A percentile compares a stretch with the other conserved stretches of the same genome.
Conservation (phyloP, 176 grass and related monocot genomes). For the Zea mays region Zm-B73-REFERENCE-NAM-5.0 NC_050102.1:134908001-134908500, state of each 20-base stretch:
- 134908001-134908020: conserved; percentile 37
- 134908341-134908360: neutral
- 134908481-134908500: neutral
- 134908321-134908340: conserved; percentile 22
- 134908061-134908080: conserved; percentile 84
- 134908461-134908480: conserved; percentile 11
- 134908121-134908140: conserved; percentile 10
- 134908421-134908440: conserved; percentile 9
- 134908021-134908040: conserved; percentile 26
- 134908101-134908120: conserved; percentile 75
- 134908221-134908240: conserved; percentile 94
- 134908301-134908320: conserved; percentile 46
- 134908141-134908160: neutral
- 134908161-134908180: conserved; percentile 23
- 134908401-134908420: neutral
- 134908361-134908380: conserved; percentile 17
- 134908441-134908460: conserved; percentile 30
- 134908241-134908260: conserved; percentile 99
- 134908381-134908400: neutral
- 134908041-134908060: conserved; percentile 81
- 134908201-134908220: conserved; percentile 80
- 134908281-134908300: conserved; percentile 98
- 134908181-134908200: conserved; percentile 70
- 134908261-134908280: conserved; percentile 96
- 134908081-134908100: conserved; percentile 83